Evolutionary conservation across 2,329 filamentous ascomycete genomes (phyloP).

Genomic region (Penicillium sp.): DNA sequence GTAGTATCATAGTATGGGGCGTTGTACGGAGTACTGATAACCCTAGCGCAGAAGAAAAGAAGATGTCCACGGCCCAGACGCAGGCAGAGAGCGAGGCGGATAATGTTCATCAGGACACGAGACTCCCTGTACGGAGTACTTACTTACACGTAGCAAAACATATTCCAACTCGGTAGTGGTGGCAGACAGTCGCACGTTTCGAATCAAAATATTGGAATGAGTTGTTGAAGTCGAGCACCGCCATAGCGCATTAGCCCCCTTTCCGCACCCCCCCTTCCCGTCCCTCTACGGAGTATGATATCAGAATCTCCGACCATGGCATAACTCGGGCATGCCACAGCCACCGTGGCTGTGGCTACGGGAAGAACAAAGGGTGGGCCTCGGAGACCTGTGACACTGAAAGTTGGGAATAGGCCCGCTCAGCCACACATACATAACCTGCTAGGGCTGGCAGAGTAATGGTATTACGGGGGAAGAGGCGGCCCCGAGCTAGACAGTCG

Average conservation of each 20-base stretch:
- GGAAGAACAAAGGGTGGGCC: slow-evolving; percentile 15
- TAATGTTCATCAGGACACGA: not conserved
- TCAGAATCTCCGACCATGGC: slow-evolving; percentile 17
- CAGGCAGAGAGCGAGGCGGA: not conserved
- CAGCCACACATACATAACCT: slow-evolving; percentile 28
- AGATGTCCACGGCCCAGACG: not conserved
- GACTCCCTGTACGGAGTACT: too few species aligned
- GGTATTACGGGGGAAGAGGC: slow-evolving; percentile 15
- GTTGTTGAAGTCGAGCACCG: not conserved
- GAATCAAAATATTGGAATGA: not conserved
- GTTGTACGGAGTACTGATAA: not conserved
- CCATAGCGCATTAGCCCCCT: not conserved
- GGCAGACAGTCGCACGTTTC: not conserved
- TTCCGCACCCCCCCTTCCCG: not conserved
- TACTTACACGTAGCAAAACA: not conserved
- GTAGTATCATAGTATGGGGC: not conserved
- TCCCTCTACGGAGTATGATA: slow-evolving; percentile 15
- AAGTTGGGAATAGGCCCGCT: slow-evolving; percentile 11
- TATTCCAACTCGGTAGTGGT: not conserved
- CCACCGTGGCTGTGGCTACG: slow-evolving; percentile 27
- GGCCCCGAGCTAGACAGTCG: not conserved
- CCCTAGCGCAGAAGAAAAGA: not conserved
- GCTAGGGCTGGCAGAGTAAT: slow-evolving; percentile 24
- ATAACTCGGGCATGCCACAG: slow-evolving; percentile 15
- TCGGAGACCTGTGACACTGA: slow-evolving; percentile 21